Conservation (phyloP, 176 grass and related monocot genomes). For the Oryza brachyantha region DNA sequence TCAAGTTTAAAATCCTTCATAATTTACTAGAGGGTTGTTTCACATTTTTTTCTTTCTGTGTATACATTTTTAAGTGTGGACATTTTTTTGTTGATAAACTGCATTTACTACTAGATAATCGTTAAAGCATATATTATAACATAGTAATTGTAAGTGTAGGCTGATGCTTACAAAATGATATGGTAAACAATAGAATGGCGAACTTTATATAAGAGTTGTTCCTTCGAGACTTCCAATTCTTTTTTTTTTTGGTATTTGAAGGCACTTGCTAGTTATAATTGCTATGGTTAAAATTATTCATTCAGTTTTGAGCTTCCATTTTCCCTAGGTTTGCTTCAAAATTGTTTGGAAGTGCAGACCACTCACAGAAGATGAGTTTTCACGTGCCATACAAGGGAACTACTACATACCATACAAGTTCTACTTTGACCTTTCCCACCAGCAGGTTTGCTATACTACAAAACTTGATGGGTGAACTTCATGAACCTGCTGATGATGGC, state of each 20-base stretch:
- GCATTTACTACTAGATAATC: not conserved
- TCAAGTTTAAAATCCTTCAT: not conserved
- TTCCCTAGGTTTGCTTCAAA: constrained; percentile 52
- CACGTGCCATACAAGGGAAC: constrained; percentile 50
- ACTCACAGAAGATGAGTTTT: constrained; percentile 57
- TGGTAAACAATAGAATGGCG: not conserved
- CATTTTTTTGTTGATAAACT: not conserved
- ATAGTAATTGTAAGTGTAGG: not conserved
- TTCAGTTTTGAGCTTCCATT: constrained; percentile 26
- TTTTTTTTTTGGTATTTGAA: not conserved
- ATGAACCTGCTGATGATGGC: constrained; percentile 13
- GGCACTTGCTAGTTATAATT: not conserved
- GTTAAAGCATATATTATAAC: not conserved
- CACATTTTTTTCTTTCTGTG: not conserved
- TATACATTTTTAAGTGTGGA: not conserved
- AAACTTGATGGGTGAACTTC: constrained; percentile 16
- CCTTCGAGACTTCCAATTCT: not conserved
- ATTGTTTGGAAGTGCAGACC: constrained; percentile 63
- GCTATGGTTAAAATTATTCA: not conserved
- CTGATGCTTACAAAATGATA: not conserved
- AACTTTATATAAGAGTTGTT: not conserved
- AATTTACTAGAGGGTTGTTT: not conserved
- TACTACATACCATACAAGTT: constrained; percentile 58
- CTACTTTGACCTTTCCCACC: constrained; percentile 55
- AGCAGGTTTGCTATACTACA: constrained; percentile 45